Evolutionary conservation across 2,329 filamentous ascomycete genomes (phyloP), one percentile per base, ranked within the genome.

Genomic region (Aureobasidium namibiae): DNA sequence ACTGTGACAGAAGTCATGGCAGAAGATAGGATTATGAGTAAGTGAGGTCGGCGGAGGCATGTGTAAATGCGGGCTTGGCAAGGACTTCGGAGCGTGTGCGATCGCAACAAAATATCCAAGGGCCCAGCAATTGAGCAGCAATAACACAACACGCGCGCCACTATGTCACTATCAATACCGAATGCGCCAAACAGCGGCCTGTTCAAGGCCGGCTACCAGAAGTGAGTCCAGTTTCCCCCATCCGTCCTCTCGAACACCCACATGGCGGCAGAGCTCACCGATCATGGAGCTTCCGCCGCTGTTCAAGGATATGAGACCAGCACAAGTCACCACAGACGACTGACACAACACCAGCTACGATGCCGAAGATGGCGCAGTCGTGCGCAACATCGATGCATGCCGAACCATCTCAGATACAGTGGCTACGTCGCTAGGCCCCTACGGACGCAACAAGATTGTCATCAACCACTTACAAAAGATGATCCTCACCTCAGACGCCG

Each of bases 391-490:
- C 77, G 95, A 99, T 73, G 94, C 95, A 73, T 99, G 94, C 80
- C 85, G 92, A 65, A 90, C 94, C 66, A 97, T 99, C 75, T 86
- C 94, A 61, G 89, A 89, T 69, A 99, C 94, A 56, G 94, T 99
- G 52, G 91, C 96, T 80, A 97, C 94, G 60, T 97, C 94, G 46
- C 83, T 99, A 36, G 95, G 94, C 56, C 94, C 94, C 62, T 96
- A 96, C 76, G 94, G 94, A 70, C 89, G 94, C 76, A 99, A 99
- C 82, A 99, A 99, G 81, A 92, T 99, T 72, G 90, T 99, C 78
- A 97, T 99, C 82, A 99, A 99, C 81, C 95, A 99, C 78, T 82
- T 99, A 64, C 90, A 96, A 76, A 99, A 99, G 82, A 96, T 99
- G 94, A 95, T 96, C 68, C 82, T 99, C 65, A 99, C 95, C 67